These are phyloP conservation scores for Trichoderma parareesei DNA, from an alignment of 495 filamentous ascomycete species.

Conservation along the genomic window DNA sequence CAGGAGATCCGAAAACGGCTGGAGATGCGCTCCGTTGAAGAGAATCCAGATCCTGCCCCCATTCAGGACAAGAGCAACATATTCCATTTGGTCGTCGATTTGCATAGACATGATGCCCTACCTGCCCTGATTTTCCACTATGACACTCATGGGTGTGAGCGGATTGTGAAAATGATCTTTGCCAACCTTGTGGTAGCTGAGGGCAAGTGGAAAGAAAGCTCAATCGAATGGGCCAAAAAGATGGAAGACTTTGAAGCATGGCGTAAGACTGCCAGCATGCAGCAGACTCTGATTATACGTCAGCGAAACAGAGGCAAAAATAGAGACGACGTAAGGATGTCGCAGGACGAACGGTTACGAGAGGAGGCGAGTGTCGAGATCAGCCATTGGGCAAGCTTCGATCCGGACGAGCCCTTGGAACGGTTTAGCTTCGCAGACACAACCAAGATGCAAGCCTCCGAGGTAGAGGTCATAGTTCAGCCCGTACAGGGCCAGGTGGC, in stretches of 20 bases:
- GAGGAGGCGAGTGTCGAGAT: constrained; percentile 47
- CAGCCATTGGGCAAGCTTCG: constrained; percentile 50
- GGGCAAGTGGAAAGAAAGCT: constrained; percentile 44
- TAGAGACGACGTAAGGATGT: constrained; percentile 32
- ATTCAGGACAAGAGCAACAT: constrained; percentile 28
- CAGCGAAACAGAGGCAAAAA: constrained; percentile 33
- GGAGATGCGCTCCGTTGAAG: background rate
- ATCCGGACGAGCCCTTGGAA: constrained; percentile 53
- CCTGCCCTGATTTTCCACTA: constrained; percentile 74
- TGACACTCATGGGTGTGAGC: constrained; percentile 56
- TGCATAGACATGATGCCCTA: constrained; percentile 56
- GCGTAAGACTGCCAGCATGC: constrained; percentile 22
- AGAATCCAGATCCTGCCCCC: background rate
- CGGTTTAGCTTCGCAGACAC: constrained; percentile 58
- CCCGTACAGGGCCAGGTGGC: constrained; percentile 40
- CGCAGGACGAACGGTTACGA: constrained; percentile 43
- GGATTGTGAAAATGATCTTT: constrained; percentile 39
- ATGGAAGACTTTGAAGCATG: constrained; percentile 46
- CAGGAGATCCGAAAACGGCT: constrained; percentile 33
- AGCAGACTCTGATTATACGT: constrained; percentile 29
- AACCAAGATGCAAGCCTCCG: constrained; percentile 41
- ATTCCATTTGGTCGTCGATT: constrained; percentile 50
- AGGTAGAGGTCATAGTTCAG: constrained; percentile 42
- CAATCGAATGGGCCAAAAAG: constrained; percentile 49
- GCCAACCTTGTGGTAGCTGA: constrained; percentile 46